Conservation (phyloP, 148 eudicot species). For the Rhododendron kiyosumense region DNA sequence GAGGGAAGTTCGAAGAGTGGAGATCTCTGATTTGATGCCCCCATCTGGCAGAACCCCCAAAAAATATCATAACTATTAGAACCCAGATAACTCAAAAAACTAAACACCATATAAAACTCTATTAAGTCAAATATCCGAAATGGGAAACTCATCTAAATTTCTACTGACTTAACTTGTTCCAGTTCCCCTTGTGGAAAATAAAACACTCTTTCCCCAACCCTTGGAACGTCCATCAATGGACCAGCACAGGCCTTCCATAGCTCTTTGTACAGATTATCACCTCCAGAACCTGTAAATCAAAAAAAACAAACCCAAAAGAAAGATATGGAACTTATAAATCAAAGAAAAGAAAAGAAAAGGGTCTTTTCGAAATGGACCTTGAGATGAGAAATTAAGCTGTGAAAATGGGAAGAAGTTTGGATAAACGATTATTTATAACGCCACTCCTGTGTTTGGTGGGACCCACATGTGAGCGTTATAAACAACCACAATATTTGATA, state of each 20-base stretch:
- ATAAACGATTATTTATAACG: too few species aligned
- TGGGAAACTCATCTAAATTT: neutral
- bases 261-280: conserved; percentile 55
- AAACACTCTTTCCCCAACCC: conserved; percentile 50
- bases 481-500: too few species aligned
- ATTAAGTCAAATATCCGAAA: neutral
- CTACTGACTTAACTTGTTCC: conserved; percentile 62
- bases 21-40: conserved; percentile 64
- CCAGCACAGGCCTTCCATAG: conserved; percentile 97
- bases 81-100: neutral
- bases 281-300: conserved; percentile 17
- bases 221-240: conserved; percentile 78
- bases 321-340: neutral
- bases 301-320: neutral
- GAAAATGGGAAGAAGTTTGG: conserved; percentile 16
- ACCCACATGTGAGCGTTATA: too few species aligned
- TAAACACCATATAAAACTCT: neutral
- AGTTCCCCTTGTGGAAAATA: conserved; percentile 96
- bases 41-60: conserved; percentile 40
- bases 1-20: conserved; percentile 59
- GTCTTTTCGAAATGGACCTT: conserved; percentile 15
- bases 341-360: neutral
- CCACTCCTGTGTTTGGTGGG: too few species aligned
- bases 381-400: conserved; percentile 30
- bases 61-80: neutral